Evolutionary conservation across 306 rosid species (phyloP).

Genomic region (Casuarina glauca): DNA sequence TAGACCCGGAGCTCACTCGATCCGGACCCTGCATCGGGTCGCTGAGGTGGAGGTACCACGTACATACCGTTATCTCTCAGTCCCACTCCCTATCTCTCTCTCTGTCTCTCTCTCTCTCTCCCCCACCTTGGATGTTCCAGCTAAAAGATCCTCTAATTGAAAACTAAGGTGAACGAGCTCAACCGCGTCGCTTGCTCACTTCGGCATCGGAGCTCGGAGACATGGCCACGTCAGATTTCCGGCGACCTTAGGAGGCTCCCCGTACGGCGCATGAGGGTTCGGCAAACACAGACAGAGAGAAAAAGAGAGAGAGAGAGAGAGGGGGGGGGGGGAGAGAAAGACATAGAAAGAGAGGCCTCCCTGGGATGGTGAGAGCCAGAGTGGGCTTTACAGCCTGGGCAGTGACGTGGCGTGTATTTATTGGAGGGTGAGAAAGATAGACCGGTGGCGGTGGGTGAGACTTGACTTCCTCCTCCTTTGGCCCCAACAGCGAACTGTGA

Average conservation of each 20-base stretch:
- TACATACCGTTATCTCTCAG: conserved; percentile 45
- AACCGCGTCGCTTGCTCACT: conserved; percentile 24
- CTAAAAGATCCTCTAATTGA: conserved; percentile 19
- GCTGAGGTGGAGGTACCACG: conserved; percentile 93
- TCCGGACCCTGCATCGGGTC: conserved; percentile 78
- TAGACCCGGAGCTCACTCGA: conserved; percentile 71
- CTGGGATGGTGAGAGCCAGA: conserved; percentile 26
- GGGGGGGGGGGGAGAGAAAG: not conserved
- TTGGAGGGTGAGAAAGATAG: conserved; percentile 25
- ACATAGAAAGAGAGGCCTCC: not conserved
- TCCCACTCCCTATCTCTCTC: no score
- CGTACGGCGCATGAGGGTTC: conserved; percentile 33
- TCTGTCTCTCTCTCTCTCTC: not conserved
- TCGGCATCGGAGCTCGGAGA: conserved; percentile 27
- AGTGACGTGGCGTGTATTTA: conserved; percentile 37
- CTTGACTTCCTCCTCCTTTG: not conserved
- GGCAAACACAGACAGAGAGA: conserved; percentile 16
- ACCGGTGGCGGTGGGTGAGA: conserved; percentile 14
- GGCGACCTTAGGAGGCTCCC: conserved; percentile 32
- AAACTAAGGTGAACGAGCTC: not conserved
- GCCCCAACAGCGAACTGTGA: not conserved
- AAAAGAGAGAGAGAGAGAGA: not conserved
- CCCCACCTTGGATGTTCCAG: conserved; percentile 1
- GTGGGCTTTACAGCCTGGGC: conserved; percentile 37
- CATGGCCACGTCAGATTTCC: conserved; percentile 28